Percentiles rank a stretch among this genome's conserved stretches.
These are phyloP conservation scores for Cercospora berteroae DNA, from an alignment of 2,329 filamentous ascomycete genomes.

Conservation along the genomic window DNA sequence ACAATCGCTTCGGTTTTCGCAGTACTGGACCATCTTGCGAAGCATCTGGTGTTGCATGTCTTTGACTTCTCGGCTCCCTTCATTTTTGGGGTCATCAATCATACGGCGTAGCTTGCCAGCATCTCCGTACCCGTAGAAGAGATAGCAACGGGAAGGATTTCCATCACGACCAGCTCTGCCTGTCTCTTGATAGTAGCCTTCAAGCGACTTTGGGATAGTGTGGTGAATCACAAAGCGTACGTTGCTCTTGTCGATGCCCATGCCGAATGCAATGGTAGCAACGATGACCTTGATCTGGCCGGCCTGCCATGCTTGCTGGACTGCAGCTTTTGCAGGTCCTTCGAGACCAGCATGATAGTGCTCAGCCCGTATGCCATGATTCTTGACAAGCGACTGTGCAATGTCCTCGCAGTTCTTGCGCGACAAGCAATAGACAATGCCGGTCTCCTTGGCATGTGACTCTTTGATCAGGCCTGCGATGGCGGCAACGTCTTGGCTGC, in stretches of 20 bases:
- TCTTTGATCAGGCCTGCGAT: conserved; percentile 67
- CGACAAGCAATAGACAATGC: conserved; percentile 92
- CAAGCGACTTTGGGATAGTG: conserved; percentile 86
- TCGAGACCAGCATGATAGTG: conserved; percentile 85
- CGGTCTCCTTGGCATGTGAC: conserved; percentile 69
- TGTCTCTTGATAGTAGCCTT: conserved; percentile 98
- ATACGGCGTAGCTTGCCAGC: conserved; percentile 70
- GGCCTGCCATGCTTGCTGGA: conserved; percentile 80
- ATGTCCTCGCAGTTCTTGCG: conserved; percentile 78
- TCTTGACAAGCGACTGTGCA: conserved; percentile 62
- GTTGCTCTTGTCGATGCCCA: conserved; percentile 99
- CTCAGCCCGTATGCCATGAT: conserved; percentile 66
- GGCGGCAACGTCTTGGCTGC: conserved; percentile 51
- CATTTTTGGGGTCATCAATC: conserved; percentile 73
- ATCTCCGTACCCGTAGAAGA: conserved; percentile 84
- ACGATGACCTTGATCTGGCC: conserved; percentile 75
- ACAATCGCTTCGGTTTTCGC: conserved; percentile 85
- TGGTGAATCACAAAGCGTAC: conserved; percentile 96
- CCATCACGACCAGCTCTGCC: conserved; percentile 92
- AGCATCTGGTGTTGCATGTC: conserved; percentile 82
- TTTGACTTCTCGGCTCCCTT: conserved; percentile 75
- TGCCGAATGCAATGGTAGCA: conserved; percentile 96
- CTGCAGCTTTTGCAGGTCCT: conserved; percentile 62
- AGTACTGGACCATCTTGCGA: conserved; percentile 78
- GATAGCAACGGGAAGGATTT: conserved; percentile 79